Conservation (phyloP, 225 moss, liverwort and hornwort species). For the Anthoceros angustus region DNA sequence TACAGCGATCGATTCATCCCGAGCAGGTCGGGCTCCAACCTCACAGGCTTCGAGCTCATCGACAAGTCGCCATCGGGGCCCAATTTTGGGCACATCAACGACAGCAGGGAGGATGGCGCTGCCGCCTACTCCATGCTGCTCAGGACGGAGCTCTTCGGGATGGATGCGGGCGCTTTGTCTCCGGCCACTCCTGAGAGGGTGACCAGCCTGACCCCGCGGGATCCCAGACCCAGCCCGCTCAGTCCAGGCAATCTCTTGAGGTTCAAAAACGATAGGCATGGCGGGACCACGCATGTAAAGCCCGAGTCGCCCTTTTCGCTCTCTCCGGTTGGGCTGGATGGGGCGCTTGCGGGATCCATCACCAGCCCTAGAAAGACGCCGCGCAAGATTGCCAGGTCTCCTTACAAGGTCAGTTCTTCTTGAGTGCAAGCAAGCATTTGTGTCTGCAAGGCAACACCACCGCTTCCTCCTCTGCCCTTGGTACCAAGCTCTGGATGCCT, state of each 20-base stretch:
- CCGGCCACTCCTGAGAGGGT: conserved; percentile 79
- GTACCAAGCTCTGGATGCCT: neutral
- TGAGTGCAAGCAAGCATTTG: neutral
- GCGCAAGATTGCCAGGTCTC: conserved; percentile 86
- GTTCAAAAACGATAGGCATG: conserved; percentile 67
- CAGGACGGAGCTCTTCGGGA: conserved; percentile 72
- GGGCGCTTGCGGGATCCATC: conserved; percentile 31
- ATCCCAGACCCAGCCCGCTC: conserved; percentile 57
- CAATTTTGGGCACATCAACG: conserved; percentile 48
- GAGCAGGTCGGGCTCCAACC: conserved; percentile 79
- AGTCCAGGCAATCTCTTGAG: conserved; percentile 76
- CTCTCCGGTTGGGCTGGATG: conserved; percentile 46
- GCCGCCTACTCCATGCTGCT: conserved; percentile 71
- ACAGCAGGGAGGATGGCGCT: conserved; percentile 65
- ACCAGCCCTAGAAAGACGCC: conserved; percentile 79
- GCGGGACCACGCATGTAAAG: conserved; percentile 25
- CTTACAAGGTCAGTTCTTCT: conserved; percentile 42
- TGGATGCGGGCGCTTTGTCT: conserved; percentile 46
- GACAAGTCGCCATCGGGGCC: conserved; percentile 66
- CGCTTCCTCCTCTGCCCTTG: no score
- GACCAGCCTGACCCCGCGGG: conserved; percentile 40
- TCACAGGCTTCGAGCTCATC: conserved; percentile 56
- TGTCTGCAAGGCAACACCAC: neutral
- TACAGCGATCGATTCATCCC: conserved; percentile 94
- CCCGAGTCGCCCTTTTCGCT: conserved; percentile 49